These are phyloP conservation scores for Entoloma clypeatum DNA, from an alignment of 1,284 basidiomycete genomes.

Conservation along the genomic window DNA sequence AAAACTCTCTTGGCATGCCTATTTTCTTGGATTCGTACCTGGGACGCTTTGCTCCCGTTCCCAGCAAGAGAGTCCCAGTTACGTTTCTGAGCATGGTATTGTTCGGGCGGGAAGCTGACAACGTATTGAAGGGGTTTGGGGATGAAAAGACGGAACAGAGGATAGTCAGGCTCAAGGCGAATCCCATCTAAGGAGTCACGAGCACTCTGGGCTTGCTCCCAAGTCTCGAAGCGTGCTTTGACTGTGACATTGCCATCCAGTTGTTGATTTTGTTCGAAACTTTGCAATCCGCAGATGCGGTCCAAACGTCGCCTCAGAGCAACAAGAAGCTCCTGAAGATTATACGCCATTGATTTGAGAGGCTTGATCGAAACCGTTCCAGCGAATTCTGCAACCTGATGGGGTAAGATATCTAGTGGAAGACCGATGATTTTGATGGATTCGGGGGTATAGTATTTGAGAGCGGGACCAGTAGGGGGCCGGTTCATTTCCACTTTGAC, in stretches of 20 bases:
- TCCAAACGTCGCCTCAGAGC: slow-evolving; percentile 18
- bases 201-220: slow-evolving; percentile 42
- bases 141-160: slow-evolving; percentile 33
- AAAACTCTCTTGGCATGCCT: slow-evolving; percentile 23
- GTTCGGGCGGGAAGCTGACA: slow-evolving; percentile 41
- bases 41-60: slow-evolving; percentile 30
- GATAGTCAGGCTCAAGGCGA: slow-evolving; percentile 24
- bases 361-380: slow-evolving; percentile 15
- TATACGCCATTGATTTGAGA: slow-evolving; percentile 19
- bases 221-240: slow-evolving; percentile 40
- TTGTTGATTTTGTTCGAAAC: slow-evolving; percentile 17
- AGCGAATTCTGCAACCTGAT: slow-evolving; percentile 15
- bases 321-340: slow-evolving; percentile 15
- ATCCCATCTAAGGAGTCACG: slow-evolving; percentile 29
- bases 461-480: slow-evolving; percentile 22
- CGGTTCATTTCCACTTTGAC: slow-evolving; percentile 40
- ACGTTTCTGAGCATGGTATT: slow-evolving; percentile 47
- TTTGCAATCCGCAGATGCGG: slow-evolving; percentile 10
- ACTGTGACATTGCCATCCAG: slow-evolving; percentile 28
- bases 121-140: slow-evolving; percentile 45
- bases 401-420: slow-evolving; percentile 18
- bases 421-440: slow-evolving; percentile 35
- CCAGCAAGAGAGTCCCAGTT: slow-evolving; percentile 43
- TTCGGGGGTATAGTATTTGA: slow-evolving; percentile 18
- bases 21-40: slow-evolving; percentile 22